These are phyloP conservation scores for Picea abies DNA, from an alignment of 83 land plant genomes.

Conservation along the genomic window DNA sequence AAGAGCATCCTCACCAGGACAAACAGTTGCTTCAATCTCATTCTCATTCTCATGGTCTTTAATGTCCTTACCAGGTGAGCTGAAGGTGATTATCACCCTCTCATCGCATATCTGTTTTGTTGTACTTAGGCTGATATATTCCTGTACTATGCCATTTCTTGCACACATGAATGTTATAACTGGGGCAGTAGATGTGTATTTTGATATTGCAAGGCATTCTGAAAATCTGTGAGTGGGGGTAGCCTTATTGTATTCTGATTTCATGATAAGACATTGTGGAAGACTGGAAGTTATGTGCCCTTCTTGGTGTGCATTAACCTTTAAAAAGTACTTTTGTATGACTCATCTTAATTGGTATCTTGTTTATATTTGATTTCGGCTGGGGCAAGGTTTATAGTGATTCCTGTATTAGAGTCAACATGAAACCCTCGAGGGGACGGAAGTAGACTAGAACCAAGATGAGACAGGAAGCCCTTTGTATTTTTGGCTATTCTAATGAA, in stretches of 20 bases:
- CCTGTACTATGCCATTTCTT: too few relatives aligned
- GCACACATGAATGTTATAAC: too few relatives aligned
- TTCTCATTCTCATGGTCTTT: too few relatives aligned
- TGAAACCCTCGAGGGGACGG: slow-evolving; percentile 67
- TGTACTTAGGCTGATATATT: too few relatives aligned
- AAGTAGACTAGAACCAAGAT: slow-evolving; percentile 84
- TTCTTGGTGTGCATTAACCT: background rate
- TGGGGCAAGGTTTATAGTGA: slow-evolving; percentile 21
- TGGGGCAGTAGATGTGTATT: too few relatives aligned
- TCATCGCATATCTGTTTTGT: too few relatives aligned
- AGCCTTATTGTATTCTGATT: background rate
- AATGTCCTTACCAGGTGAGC: too few relatives aligned
- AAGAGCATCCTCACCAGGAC: too few relatives aligned
- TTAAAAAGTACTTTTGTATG: background rate
- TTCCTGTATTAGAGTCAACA: slow-evolving; percentile 21
- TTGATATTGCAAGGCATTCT: too few relatives aligned
- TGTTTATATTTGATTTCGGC: slow-evolving; percentile 11
- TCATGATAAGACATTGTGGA: background rate
- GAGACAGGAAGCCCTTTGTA: slow-evolving; percentile 64
- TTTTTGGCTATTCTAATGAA: slow-evolving; percentile 58
- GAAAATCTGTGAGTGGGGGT: background rate
- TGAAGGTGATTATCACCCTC: too few relatives aligned
- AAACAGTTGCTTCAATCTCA: too few relatives aligned
- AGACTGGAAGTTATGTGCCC: background rate
- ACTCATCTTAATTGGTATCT: background rate